These are phyloP conservation scores for Sclerotinia borealis DNA, from an alignment of 2,329 filamentous ascomycete genomes.

Conservation along the genomic window DNA sequence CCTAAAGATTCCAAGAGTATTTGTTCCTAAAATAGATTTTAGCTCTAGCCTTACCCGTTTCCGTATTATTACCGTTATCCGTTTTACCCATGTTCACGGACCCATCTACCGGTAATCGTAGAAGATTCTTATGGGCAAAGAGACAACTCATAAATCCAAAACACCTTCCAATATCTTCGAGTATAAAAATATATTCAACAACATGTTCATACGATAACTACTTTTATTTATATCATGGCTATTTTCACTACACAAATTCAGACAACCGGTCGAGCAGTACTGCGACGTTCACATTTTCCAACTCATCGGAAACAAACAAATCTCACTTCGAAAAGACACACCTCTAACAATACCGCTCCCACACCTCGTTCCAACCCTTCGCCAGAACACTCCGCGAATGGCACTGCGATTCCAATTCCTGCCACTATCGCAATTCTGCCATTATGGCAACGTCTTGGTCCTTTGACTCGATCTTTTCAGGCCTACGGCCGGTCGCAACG, in stretches of 20 bases:
- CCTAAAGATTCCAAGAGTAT: background rate
- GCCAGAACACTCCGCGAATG: constrained; percentile 20
- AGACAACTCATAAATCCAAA: too few relatives aligned
- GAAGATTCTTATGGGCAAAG: too few relatives aligned
- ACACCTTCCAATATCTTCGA: background rate
- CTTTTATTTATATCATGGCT: constrained; percentile 18
- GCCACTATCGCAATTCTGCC: constrained; percentile 36
- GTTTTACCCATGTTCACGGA: background rate
- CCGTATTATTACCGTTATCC: background rate
- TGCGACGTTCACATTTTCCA: constrained; percentile 22
- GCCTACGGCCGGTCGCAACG: constrained; percentile 67
- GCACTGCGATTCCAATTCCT: constrained; percentile 38
- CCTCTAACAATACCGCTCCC: constrained; percentile 13
- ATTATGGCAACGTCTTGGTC: constrained; percentile 53
- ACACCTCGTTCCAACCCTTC: constrained; percentile 13
- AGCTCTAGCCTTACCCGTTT: background rate
- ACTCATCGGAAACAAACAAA: constrained; percentile 14
- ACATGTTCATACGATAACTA: constrained; percentile 18
- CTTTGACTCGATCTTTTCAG: constrained; percentile 46
- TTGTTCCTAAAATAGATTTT: background rate
- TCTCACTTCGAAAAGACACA: constrained; percentile 19
- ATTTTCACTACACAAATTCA: constrained; percentile 22
- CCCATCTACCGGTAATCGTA: too few relatives aligned
- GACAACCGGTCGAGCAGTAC: constrained; percentile 17
- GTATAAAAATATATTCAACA: constrained; percentile 6